Evolutionary conservation across 1,284 basidiomycete species (phyloP).

Genomic region (Xerocomus amazonicus): DNA sequence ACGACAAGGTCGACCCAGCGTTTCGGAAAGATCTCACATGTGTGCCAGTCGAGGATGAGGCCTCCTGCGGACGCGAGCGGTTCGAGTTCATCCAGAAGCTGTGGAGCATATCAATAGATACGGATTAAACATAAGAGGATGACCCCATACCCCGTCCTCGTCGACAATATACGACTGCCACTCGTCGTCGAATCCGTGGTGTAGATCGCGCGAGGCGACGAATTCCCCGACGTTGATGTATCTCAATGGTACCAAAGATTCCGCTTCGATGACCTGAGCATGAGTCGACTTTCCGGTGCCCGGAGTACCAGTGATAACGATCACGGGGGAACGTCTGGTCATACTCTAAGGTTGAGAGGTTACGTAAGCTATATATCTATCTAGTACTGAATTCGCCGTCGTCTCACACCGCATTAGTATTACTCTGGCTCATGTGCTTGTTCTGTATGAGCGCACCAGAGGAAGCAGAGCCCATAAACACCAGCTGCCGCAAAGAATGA

Average conservation of each 20-base stretch:
- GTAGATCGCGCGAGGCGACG: constrained; percentile 81
- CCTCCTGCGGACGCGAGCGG: constrained; percentile 66
- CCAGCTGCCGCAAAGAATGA: too few relatives aligned
- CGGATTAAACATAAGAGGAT: neutral
- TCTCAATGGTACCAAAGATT: constrained; percentile 62
- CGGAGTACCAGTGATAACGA: constrained; percentile 90
- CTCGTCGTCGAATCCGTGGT: constrained; percentile 87
- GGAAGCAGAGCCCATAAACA: too few relatives aligned
- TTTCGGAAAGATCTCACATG: constrained; percentile 92
- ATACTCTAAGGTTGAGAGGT: neutral
- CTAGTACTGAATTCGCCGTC: too few relatives aligned
- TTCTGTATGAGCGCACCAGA: too few relatives aligned
- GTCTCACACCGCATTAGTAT: too few relatives aligned
- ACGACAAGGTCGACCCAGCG: constrained; percentile 97
- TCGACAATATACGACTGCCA: constrained; percentile 95
- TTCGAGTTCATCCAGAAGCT: constrained; percentile 90
- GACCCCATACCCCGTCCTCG: constrained; percentile 77
- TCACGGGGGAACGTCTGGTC: constrained; percentile 57
- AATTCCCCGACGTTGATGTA: constrained; percentile 90
- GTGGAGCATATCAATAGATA: too few relatives aligned
- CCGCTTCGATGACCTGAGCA: constrained; percentile 71
- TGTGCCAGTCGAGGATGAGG: constrained; percentile 96
- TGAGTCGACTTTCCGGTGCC: constrained; percentile 91
- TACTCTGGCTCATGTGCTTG: too few relatives aligned
- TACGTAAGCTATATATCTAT: neutral